These are phyloP conservation scores for Pelargonium australe DNA, from an alignment of 441 rosid species.

Conservation along the genomic window DNA sequence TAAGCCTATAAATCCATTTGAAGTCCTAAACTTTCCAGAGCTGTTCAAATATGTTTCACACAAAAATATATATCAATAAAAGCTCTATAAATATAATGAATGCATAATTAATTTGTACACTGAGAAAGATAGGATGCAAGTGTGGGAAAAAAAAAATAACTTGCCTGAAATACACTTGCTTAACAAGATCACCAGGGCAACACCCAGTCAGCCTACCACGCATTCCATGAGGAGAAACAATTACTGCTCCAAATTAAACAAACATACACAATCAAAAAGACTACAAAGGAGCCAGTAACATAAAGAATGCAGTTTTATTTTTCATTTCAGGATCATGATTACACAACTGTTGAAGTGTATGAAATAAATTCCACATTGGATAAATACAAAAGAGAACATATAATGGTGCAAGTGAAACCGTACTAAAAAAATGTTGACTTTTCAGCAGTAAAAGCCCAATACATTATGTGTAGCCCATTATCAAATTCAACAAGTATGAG, in stretches of 20 bases:
- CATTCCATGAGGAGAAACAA: conserved; percentile 98
- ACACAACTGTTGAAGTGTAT: not conserved
- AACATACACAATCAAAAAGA: conserved; percentile 27
- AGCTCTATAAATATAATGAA: conserved; percentile 11
- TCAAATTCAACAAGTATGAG: no score
- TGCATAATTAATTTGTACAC: not conserved
- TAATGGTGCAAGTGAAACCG: no score
- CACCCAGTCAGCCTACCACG: conserved; percentile 88
- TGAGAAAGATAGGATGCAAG: conserved; percentile 1
- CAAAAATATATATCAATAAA: conserved; percentile 21
- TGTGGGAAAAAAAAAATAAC: conserved; percentile 12
- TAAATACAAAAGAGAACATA: no score
- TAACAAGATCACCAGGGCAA: conserved; percentile 91
- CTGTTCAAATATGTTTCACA: conserved; percentile 31
- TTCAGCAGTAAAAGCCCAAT: no score
- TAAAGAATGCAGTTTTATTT: not conserved
- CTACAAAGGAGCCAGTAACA: conserved; percentile 16
- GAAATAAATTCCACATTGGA: no score
- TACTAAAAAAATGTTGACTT: no score
- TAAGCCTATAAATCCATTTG: conserved; percentile 58
- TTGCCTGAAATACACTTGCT: conserved; percentile 87
- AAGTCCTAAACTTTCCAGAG: conserved; percentile 54
- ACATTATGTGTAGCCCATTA: no score
- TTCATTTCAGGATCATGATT: not conserved
- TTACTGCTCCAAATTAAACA: conserved; percentile 45